Conservation (phyloP, 805 yeast species). For the Candida ipomoeae region DNA sequence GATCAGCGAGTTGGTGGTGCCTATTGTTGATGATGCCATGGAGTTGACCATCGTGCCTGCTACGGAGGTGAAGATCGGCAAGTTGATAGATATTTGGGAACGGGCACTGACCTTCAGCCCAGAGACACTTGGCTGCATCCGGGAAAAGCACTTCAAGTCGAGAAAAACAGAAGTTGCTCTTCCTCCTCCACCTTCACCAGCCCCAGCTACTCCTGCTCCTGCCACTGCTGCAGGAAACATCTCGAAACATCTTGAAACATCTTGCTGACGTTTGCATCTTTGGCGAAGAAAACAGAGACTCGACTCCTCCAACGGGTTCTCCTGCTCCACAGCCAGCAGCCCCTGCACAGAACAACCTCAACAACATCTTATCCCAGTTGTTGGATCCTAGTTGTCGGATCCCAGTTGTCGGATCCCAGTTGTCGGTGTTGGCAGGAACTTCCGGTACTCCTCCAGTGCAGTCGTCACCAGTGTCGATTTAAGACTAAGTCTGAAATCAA, state of each 20-base stretch:
- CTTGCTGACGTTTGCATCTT: constrained; percentile 64
- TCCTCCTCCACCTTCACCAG: constrained; percentile 4
- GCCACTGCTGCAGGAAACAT: constrained; percentile 49
- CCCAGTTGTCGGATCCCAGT: constrained; percentile 6
- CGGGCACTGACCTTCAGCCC: constrained; percentile 73
- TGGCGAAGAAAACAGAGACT: constrained; percentile 45
- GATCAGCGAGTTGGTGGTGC: constrained; percentile 60
- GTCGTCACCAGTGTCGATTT: constrained; percentile 9
- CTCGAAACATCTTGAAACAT: too few species aligned
- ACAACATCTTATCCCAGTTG: constrained; percentile 40
- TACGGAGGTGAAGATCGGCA: constrained; percentile 66
- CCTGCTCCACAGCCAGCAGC: constrained; percentile 20
- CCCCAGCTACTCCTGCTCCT: constrained; percentile 9
- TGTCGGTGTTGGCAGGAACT: constrained; percentile 36
- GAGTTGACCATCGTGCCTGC: constrained; percentile 50
- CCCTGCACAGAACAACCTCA: constrained; percentile 23
- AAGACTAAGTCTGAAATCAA: too few species aligned
- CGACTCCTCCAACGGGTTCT: constrained; percentile 26
- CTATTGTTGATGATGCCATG: constrained; percentile 59
- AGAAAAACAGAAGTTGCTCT: constrained; percentile 6
- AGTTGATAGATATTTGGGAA: constrained; percentile 90
- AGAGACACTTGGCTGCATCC: constrained; percentile 50
- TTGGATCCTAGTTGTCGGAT: too few species aligned
- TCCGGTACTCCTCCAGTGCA: constrained; percentile 9
- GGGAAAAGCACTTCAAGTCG: constrained; percentile 55